Evolutionary conservation across 2,329 filamentous ascomycete genomes (phyloP).

Genomic region (Fusarium duplospermum): DNA sequence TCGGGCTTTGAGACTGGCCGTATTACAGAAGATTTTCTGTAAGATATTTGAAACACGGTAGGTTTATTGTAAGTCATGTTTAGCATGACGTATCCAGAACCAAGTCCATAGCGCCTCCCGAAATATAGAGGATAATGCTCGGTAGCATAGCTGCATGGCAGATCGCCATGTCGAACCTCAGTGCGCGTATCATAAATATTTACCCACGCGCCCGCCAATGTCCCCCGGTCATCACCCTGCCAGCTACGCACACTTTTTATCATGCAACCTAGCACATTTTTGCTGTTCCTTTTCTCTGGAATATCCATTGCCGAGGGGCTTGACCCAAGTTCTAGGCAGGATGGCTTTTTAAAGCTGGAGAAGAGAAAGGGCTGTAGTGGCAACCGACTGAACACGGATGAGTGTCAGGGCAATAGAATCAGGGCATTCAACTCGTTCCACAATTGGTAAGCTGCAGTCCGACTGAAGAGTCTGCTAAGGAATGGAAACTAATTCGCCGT

Average conservation of each 20-base stretch:
- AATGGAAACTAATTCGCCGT: neutral
- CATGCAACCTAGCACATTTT: neutral
- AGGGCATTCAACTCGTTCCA: slow-evolving; percentile 1
- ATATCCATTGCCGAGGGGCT: neutral
- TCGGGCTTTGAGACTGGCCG: neutral
- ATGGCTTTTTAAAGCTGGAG: neutral
- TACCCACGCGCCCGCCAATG: neutral
- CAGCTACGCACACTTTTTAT: neutral
- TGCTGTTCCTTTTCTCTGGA: neutral
- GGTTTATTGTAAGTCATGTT: neutral
- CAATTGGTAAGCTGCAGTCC: neutral
- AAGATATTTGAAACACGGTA: neutral
- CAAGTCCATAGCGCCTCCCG: neutral
- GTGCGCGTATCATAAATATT: neutral
- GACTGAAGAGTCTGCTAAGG: neutral
- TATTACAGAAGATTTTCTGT: neutral
- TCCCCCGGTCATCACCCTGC: neutral
- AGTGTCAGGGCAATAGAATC: neutral
- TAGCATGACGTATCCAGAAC: neutral
- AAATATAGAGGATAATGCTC: neutral
- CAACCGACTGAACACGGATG: neutral
- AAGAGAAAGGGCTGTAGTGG: slow-evolving; percentile 1
- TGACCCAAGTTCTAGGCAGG: neutral
- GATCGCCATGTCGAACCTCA: neutral
- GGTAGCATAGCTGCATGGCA: neutral